These are phyloP conservation scores for Lepidium africanum DNA, from an alignment of 345 rosid genomes.

Conservation along the genomic window DNA sequence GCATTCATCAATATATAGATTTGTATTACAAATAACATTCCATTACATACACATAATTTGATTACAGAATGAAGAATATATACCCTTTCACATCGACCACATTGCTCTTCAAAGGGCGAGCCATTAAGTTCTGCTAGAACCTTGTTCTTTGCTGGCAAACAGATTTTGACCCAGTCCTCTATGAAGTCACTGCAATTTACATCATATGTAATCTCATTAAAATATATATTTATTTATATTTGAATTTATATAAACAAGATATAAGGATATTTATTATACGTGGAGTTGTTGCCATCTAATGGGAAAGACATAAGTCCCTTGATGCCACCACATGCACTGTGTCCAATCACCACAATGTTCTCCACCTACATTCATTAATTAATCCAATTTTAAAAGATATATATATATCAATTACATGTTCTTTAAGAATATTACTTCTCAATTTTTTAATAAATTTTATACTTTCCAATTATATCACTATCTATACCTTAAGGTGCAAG, in stretches of 20 bases:
- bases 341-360: constrained; percentile 89
- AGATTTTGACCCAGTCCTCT: constrained; percentile 87
- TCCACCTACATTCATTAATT: constrained; percentile 46
- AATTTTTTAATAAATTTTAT: neutral
- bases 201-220: neutral
- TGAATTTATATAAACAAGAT: neutral
- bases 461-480: neutral
- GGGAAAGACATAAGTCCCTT: constrained; percentile 96
- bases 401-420: neutral
- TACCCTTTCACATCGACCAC: constrained; percentile 80
- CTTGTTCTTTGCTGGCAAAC: constrained; percentile 70
- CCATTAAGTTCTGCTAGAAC: constrained; percentile 40
- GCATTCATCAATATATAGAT: constrained; percentile 13
- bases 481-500: constrained; percentile 80
- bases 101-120: constrained; percentile 37
- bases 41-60: neutral
- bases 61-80: constrained; percentile 40
- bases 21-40: neutral
- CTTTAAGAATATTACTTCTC: neutral
- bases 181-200: constrained; percentile 70
- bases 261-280: constrained; percentile 9
- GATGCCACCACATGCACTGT: constrained; percentile 95
- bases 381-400: neutral
- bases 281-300: constrained; percentile 39
- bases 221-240: neutral